phyloP scores from a whole-genome alignment of 2,329 filamentous ascomycete species.

The Colletotrichum sp. region DNA sequence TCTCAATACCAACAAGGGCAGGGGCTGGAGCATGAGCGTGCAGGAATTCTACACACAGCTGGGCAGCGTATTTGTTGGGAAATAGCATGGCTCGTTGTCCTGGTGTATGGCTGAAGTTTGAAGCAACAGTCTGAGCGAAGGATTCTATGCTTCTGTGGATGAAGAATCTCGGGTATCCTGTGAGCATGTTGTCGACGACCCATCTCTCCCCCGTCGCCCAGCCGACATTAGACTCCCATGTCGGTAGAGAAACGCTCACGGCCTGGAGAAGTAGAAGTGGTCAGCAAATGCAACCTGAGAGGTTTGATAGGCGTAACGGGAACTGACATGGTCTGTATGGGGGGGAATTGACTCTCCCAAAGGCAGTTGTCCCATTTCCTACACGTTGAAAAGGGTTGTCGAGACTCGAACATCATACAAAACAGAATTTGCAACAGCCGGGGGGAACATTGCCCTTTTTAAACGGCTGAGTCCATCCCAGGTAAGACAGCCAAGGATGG shows the following conservation, averaged over 20 bases:
- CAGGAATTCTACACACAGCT: constrained; percentile 77
- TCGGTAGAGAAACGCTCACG: constrained; percentile 93
- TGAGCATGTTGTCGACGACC: constrained; percentile 85
- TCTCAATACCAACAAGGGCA: constrained; percentile 51
- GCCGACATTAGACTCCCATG: constrained; percentile 88
- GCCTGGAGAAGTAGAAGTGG: constrained; percentile 61
- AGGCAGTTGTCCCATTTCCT: constrained; percentile 50
- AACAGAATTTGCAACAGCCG: neutral
- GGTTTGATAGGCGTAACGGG: neutral
- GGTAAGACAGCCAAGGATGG: neutral
- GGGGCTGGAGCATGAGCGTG: constrained; percentile 62
- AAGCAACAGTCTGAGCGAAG: constrained; percentile 73
- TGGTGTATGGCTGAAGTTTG: constrained; percentile 60
- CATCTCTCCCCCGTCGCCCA: constrained; percentile 92
- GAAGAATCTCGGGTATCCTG: constrained; percentile 94
- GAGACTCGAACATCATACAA: neutral
- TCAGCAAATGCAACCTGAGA: neutral
- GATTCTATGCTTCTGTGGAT: constrained; percentile 83
- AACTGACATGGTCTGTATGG: constrained; percentile 77
- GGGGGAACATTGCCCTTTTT: neutral
- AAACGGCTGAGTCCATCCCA: neutral
- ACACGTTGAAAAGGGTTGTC: neutral
- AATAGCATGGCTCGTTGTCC: constrained; percentile 81
- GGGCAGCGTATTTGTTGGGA: constrained; percentile 71
- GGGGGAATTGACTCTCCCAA: constrained; percentile 77